Evolutionary conservation across 2,329 filamentous ascomycete genomes (phyloP), one percentile per base, ranked within the genome.

Genomic region (Fonsecaea nubica): DNA sequence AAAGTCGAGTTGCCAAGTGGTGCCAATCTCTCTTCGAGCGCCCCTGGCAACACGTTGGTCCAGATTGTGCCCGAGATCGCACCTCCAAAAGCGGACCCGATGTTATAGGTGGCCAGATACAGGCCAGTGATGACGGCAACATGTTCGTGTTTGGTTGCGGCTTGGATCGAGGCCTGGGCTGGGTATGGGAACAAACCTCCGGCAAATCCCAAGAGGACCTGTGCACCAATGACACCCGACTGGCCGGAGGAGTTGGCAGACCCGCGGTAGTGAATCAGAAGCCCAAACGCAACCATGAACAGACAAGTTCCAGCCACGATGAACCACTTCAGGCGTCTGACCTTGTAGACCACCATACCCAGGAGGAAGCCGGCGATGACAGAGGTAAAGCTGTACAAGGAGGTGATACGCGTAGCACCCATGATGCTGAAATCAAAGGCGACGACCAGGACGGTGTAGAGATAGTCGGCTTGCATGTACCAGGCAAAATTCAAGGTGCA

Each of bases 241-340:
- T 85, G 79, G 66, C 78, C 80, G 9, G 80, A 75, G 0, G 71
- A 40, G 1, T 75, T 77, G 0, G 79, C 72, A 5, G 83, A 82
- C 40, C 87, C 87, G n/a, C 88, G 86, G 79, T 81, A 90, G 70
- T 82, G 81, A 72, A 90, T 89, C 18, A 90, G 79, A 0, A 90
- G 80, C 9, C 87, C 88, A 69, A 89, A 90, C 0, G 87, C 87
- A n/a, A 88, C 85, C 72, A 87, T 80, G 78, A 87, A 90, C 1
- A 90, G 79, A 8, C 79, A 76, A 1, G 86, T 89, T 38, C 88
- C 88, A 33, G 78, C 77, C 45, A 90, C 76, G 73, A 90, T 89
- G 75, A 90, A 88, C n/a, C 80, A 75, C 73, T 90, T 90, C 73
- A 89, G 82, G 30, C 84, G 85, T 61, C 86, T 84, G 30, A 88